Evolutionary conservation across 2,329 filamentous ascomycete species (phyloP).

Genomic region (Aspergillus sp.): DNA sequence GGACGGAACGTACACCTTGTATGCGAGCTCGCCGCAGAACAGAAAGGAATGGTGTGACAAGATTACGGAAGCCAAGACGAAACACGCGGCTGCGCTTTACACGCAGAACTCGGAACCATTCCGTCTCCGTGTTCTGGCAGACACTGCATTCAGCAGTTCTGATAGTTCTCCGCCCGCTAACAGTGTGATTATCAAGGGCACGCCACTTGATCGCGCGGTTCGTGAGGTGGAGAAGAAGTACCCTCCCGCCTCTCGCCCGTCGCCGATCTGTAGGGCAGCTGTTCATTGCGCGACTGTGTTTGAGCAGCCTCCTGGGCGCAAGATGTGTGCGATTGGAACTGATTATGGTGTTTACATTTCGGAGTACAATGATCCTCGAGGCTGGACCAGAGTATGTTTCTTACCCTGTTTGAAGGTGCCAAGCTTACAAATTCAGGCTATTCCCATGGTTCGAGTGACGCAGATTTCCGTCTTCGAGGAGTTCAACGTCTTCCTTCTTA

Average conservation of each 20-base stretch:
- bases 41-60: conserved; percentile 89
- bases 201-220: conserved; percentile 88
- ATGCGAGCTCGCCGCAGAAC: conserved; percentile 74
- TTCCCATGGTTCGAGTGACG: conserved; percentile 76
- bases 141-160: conserved; percentile 72
- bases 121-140: conserved; percentile 85
- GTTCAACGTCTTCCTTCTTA: conserved; percentile 88
- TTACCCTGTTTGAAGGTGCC: not conserved
- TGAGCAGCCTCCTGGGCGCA: conserved; percentile 75
- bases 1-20: conserved; percentile 83
- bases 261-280: conserved; percentile 80
- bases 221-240: conserved; percentile 82
- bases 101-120: conserved; percentile 97
- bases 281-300: conserved; percentile 96
- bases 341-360: conserved; percentile 93
- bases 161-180: conserved; percentile 60
- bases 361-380: conserved; percentile 84
- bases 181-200: conserved; percentile 82
- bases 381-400: conserved; percentile 79
- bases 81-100: conserved; percentile 84
- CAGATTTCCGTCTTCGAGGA: conserved; percentile 95
- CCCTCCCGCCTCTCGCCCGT: conserved; percentile 61
- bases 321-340: conserved; percentile 91
- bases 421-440: conserved; percentile 60
- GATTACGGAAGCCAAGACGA: conserved; percentile 92